Evolutionary conservation across 1,284 basidiomycete genomes (phyloP), one percentile per base, ranked within the genome.

Genomic region (Trametes versicolor): DNA sequence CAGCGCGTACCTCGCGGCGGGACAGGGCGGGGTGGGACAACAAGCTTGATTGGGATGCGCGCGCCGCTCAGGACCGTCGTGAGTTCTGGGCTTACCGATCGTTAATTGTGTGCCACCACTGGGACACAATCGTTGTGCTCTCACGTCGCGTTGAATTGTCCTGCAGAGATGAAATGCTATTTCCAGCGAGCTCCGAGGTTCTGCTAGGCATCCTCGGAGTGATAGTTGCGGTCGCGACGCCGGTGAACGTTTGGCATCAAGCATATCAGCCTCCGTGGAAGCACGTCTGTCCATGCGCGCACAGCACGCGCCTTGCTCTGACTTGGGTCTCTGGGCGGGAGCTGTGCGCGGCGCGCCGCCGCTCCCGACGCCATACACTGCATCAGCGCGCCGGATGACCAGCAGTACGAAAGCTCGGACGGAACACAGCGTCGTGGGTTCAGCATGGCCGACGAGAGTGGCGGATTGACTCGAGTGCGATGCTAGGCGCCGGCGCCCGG

Each of bases 401-500:
- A 50, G 25, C 39, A 37, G 37, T 8, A 55, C 32, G 47, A 23
- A 29, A 4, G 56, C 61, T 54, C 65, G 63, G 68, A 62, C 70
- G 70, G 71, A 71, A 62, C 71, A 70, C 67, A 63, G 62, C 66
- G 62, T 65, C 67, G 68, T 72, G 70, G 43, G 19, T 60, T 58
- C 67, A 64, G 64, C 70, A 54, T 71, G 70, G 51, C 62, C 67
- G 59, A 61, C 49, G 56, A 50, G 52, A 59, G 41, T 41, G 58
- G 60, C 25, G 50, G 21, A 25, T 45, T 60, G 58, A 60, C 58
- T 60, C 58, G 51, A 32, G 25, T 43, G 37, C 21, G 19, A 25
- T n/a, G 21, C 51, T 17, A n/a, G 25, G 17, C 34, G 29, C 32
- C 64, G 68, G 68, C 62, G 63, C 43, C 53, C 49, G 34, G 66